Evolutionary conservation across 2,329 filamentous ascomycete species (phyloP).

Genomic region (Xylariaceae sp.): DNA sequence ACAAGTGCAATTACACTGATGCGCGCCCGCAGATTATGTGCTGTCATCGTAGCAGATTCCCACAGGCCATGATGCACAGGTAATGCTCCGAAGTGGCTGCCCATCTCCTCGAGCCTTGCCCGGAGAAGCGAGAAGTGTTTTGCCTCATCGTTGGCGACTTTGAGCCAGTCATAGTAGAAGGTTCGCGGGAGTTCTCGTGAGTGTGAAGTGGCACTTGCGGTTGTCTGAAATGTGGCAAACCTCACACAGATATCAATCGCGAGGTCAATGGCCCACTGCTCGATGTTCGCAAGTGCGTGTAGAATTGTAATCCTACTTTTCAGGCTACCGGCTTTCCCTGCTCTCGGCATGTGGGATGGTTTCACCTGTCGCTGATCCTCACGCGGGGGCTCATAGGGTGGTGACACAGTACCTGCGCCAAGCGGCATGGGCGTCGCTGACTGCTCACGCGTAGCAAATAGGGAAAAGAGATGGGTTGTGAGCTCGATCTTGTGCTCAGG

Average conservation of each 20-base stretch:
- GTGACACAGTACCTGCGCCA: slow-evolving; percentile 33
- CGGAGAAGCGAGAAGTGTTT: slow-evolving; percentile 46
- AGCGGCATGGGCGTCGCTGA: slow-evolving; percentile 39
- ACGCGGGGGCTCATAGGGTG: slow-evolving; percentile 39
- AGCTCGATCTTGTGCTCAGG: slow-evolving; percentile 45
- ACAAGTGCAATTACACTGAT: slow-evolving; percentile 46
- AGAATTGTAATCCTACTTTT: slow-evolving; percentile 44
- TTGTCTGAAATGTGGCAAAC: slow-evolving; percentile 41
- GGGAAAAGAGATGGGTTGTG: slow-evolving; percentile 39
- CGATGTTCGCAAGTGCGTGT: slow-evolving; percentile 45
- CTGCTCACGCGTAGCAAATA: slow-evolving; percentile 37
- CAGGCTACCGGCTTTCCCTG: slow-evolving; percentile 38
- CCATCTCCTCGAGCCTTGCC: slow-evolving; percentile 41
- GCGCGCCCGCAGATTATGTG: slow-evolving; percentile 40
- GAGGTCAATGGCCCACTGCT: slow-evolving; percentile 46
- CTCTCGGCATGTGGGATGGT: slow-evolving; percentile 37
- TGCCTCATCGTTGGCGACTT: slow-evolving; percentile 44
- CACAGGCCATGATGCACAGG: slow-evolving; percentile 44
- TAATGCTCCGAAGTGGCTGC: slow-evolving; percentile 40
- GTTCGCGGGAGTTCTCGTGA: slow-evolving; percentile 36
- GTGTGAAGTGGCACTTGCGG: slow-evolving; percentile 15
- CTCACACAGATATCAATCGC: slow-evolving; percentile 45
- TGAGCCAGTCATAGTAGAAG: slow-evolving; percentile 46
- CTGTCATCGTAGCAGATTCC: slow-evolving; percentile 40
- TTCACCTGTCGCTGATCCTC: slow-evolving; percentile 37